Base-by-base conservation (phyloP, 1,284 basidiomycete species). In the Coriolopsis trogii region DNA sequence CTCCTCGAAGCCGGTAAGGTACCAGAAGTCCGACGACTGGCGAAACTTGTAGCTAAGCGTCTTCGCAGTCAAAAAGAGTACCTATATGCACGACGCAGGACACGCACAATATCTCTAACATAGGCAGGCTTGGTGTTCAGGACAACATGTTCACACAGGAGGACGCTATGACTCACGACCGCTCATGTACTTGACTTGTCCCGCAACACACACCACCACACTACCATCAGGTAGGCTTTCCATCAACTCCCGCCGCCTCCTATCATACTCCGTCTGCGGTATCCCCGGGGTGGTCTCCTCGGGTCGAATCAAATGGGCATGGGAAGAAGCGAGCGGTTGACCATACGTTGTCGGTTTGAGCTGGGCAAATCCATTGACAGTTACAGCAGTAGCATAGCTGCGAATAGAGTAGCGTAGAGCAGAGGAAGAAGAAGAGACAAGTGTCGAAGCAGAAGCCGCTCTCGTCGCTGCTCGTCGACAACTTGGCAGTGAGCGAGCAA, bases 1-100 rank as follows among this genome's bases (percentile, higher is more conserved):
- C 69, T 98, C 96, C 55, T 95, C 85, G 65, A 97, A 97, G 6
- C 97, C 96, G 0, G 95, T 95, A 10, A 98, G 76, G 67, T 98
- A 98, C 87, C 87, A 92, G 68, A 96, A 94, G 70, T 96, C 89
- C 37, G 93, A 95, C 1, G 86, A 84, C 71, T 98, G 96, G 31
- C 96, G 84, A 67, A 93, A 98, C 69, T 95, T 95, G 78, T 98
- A 98, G 70, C 94, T 96, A 26, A 16, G 24, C 41, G 13, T n/a
- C 33, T n/a, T 12, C 30, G 12, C 21, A 25, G 21, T 6, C 13
- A 5, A 18, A 21, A 21, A 24, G 20, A 12, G 21, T 9, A 23
- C 18, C 6, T n/a, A 3, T 15, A 21, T 13, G 6, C 41, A 31
- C 7, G 5, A 21, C 1, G 15, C 8, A 33, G 31, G 4, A 13